Conservation (phyloP, 2,329 filamentous ascomycete species). For the Pyrenophora tritici-repentis region DNA sequence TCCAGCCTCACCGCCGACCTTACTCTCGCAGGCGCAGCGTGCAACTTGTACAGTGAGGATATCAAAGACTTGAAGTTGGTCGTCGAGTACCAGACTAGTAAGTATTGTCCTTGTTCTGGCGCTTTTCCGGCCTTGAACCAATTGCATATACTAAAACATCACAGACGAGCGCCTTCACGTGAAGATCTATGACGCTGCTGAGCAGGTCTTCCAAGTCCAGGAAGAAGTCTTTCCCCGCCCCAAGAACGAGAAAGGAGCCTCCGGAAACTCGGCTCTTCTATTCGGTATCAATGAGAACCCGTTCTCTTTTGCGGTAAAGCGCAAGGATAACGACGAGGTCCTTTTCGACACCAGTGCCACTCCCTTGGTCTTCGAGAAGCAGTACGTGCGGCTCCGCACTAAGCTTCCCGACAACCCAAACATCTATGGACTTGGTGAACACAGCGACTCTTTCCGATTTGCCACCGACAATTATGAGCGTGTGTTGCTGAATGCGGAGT, state of each 20-base stretch:
- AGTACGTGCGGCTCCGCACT: constrained; percentile 76
- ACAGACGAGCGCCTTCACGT: constrained; percentile 72
- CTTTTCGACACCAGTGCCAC: constrained; percentile 73
- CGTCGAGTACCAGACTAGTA: constrained; percentile 67
- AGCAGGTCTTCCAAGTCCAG: constrained; percentile 75
- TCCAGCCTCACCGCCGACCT: constrained; percentile 71
- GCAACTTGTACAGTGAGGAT: constrained; percentile 65
- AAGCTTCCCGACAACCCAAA: constrained; percentile 69
- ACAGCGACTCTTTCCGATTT: constrained; percentile 71
- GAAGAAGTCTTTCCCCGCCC: constrained; percentile 70
- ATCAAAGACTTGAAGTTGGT: constrained; percentile 60
- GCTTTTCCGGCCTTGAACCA: background rate
- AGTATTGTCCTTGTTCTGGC: constrained; percentile 13
- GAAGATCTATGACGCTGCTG: constrained; percentile 71
- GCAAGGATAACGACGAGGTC: constrained; percentile 61
- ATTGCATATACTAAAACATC: constrained; percentile 13
- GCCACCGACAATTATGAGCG: constrained; percentile 70
- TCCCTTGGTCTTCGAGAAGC: constrained; percentile 73
- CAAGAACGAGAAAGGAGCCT: constrained; percentile 39
- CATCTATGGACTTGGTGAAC: constrained; percentile 80
- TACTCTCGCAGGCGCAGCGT: constrained; percentile 68
- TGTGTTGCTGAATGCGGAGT: constrained; percentile 72
- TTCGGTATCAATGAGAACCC: constrained; percentile 62
- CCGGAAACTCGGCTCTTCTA: constrained; percentile 53
- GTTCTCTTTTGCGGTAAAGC: constrained; percentile 70